Percentiles rank a stretch among this genome's conserved stretches.
phyloP scores from a whole-genome alignment of 805 yeast genomes.

The Spathaspora girioi region DNA sequence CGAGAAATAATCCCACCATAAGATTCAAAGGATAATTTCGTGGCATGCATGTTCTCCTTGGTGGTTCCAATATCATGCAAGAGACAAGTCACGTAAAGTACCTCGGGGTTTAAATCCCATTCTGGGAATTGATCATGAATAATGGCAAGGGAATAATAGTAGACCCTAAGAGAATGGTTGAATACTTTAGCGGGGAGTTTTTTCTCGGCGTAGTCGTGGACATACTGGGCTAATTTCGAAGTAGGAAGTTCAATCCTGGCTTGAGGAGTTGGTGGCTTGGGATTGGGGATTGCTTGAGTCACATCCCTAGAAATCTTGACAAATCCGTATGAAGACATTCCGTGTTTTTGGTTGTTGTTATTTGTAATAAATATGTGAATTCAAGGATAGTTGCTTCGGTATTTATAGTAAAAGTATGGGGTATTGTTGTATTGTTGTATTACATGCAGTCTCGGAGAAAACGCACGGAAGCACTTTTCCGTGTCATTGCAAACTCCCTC shows the following conservation, averaged over 20 bases:
- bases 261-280: conserved; percentile 22
- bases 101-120: conserved; percentile 27
- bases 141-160: conserved; percentile 24
- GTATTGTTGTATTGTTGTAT: background rate
- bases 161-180: conserved; percentile 29
- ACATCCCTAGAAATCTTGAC: conserved; percentile 25
- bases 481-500: background rate
- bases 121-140: conserved; percentile 29
- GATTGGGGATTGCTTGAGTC: conserved; percentile 19
- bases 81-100: conserved; percentile 25
- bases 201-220: conserved; percentile 19
- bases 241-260: conserved; percentile 15
- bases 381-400: background rate
- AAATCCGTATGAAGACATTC: conserved; percentile 29
- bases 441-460: background rate
- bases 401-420: background rate
- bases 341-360: background rate
- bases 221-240: conserved; percentile 12
- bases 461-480: background rate
- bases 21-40: conserved; percentile 32
- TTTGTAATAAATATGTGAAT: background rate
- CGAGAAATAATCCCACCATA: conserved; percentile 28
- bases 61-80: conserved; percentile 35
- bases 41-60: conserved; percentile 26
- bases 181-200: conserved; percentile 21